phyloP scores from a whole-genome alignment of 1,284 basidiomycete genomes.

The Wallemia ichthyophaga region DNA sequence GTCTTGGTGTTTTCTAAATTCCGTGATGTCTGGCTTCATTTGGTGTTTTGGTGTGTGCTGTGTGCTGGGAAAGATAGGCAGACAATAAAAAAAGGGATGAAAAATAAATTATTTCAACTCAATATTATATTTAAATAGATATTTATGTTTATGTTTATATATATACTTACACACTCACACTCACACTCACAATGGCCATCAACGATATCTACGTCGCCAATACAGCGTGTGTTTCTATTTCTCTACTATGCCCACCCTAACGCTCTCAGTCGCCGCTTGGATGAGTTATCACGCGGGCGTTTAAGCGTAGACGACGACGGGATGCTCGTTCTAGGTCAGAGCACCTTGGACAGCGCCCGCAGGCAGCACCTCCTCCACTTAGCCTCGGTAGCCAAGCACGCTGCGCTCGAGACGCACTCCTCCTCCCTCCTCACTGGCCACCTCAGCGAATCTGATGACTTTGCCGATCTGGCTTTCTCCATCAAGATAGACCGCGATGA shows the following conservation, averaged over 20 bases:
- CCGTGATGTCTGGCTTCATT: not conserved
- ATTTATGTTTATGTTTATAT: too few species aligned
- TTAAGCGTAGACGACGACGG: not conserved
- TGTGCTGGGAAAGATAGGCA: too few species aligned
- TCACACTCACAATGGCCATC: too few species aligned
- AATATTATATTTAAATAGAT: too few species aligned
- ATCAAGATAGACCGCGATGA: not conserved
- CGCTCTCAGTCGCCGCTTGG: not conserved
- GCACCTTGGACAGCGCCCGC: not conserved
- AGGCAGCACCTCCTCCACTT: not conserved
- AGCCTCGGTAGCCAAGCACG: not conserved
- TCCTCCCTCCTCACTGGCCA: not conserved
- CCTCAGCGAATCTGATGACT: not conserved
- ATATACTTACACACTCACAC: too few species aligned
- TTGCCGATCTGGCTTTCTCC: not conserved
- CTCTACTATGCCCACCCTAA: too few species aligned
- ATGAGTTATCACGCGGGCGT: not conserved
- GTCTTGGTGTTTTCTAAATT: constrained; percentile 15
- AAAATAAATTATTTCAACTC: too few species aligned
- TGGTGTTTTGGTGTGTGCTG: too few species aligned
- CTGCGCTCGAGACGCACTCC: not conserved
- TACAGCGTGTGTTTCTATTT: too few species aligned
- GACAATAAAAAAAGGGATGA: too few species aligned
- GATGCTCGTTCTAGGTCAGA: not conserved
- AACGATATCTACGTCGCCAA: too few species aligned